A percentile compares a stretch with the other conserved stretches of the same genome.
These are phyloP conservation scores for Hypomontagnella submonticulosa DNA, from an alignment of 495 filamentous ascomycete species.

Conservation along the genomic window DNA sequence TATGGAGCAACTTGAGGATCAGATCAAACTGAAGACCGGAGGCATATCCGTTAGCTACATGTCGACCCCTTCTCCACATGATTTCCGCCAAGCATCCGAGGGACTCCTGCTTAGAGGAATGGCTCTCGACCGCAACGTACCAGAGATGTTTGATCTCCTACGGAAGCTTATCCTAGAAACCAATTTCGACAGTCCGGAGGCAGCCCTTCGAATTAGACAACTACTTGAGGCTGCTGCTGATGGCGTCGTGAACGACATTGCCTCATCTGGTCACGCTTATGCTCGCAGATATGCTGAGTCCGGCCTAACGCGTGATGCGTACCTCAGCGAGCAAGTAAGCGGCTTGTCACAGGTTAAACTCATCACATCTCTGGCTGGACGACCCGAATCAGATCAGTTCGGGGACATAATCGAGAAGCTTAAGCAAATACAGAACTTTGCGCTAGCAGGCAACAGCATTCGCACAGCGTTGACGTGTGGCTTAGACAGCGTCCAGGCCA, in stretches of 20 bases:
- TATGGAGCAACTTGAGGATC: slow-evolving; percentile 94
- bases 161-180: slow-evolving; percentile 84
- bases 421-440: slow-evolving; percentile 84
- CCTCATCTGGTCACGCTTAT: slow-evolving; percentile 85
- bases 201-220: slow-evolving; percentile 83
- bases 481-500: slow-evolving; percentile 70
- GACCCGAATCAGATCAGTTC: slow-evolving; percentile 69
- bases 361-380: slow-evolving; percentile 68
- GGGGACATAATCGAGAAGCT: slow-evolving; percentile 84
- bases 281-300: slow-evolving; percentile 86
- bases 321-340: slow-evolving; percentile 79
- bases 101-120: slow-evolving; percentile 84
- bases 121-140: slow-evolving; percentile 88
- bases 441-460: slow-evolving; percentile 69
- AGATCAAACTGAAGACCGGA: slow-evolving; percentile 97
- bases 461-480: slow-evolving; percentile 91
- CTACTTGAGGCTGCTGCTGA: slow-evolving; percentile 85
- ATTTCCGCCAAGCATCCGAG: slow-evolving; percentile 76
- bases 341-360: slow-evolving; percentile 90
- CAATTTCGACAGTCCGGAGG: slow-evolving; percentile 83
- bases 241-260: slow-evolving; percentile 90
- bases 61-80: slow-evolving; percentile 75
- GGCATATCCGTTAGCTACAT: slow-evolving; percentile 84
- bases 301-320: slow-evolving; percentile 74
- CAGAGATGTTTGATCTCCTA: slow-evolving; percentile 88